A percentile compares a stretch with the other conserved stretches of the same genome.
Evolutionary conservation across 148 eudicot genomes (phyloP).

Genomic region (Fallopia convolvulus): DNA sequence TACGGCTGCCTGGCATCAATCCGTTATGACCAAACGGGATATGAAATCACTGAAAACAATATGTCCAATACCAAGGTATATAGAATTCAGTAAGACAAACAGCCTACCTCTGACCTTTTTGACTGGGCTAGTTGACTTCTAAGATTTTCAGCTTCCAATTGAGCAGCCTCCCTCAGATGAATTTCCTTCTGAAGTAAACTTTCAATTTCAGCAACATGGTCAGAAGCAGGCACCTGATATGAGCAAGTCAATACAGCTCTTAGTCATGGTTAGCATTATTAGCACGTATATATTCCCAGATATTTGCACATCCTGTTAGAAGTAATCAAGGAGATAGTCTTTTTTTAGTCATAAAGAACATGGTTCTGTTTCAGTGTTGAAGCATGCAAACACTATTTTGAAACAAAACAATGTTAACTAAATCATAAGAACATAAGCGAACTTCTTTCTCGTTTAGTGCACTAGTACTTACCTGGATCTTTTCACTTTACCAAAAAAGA

Average conservation of each 20-base stretch:
- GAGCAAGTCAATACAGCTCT: neutral
- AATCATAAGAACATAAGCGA: neutral
- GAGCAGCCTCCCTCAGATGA: slow-evolving; percentile 46
- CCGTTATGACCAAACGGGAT: slow-evolving; percentile 6
- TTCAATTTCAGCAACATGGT: slow-evolving; percentile 45
- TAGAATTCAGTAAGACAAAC: slow-evolving; percentile 6
- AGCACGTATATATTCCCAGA: neutral
- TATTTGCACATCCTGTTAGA: slow-evolving; percentile 3
- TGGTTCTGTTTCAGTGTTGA: neutral
- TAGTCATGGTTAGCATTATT: slow-evolving; percentile 1
- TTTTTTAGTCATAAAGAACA: neutral
- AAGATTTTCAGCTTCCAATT: slow-evolving; percentile 58
- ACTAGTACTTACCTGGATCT: neutral
- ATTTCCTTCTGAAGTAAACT: slow-evolving; percentile 60
- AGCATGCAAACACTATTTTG: neutral
- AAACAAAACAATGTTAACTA: neutral
- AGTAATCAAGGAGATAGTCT: neutral
- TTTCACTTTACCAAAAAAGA: neutral
- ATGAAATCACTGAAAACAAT: slow-evolving; percentile 13
- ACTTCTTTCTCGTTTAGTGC: neutral
- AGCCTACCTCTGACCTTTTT: slow-evolving; percentile 60
- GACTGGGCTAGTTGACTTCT: slow-evolving; percentile 48
- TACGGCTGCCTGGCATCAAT: slow-evolving; percentile 41
- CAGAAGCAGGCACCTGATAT: slow-evolving; percentile 29
- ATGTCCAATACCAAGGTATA: neutral